Percentiles rank a stretch among this genome's conserved stretches.
phyloP scores from a whole-genome alignment of 2,329 filamentous ascomycete species.

The Diaporthe velutina region DNA sequence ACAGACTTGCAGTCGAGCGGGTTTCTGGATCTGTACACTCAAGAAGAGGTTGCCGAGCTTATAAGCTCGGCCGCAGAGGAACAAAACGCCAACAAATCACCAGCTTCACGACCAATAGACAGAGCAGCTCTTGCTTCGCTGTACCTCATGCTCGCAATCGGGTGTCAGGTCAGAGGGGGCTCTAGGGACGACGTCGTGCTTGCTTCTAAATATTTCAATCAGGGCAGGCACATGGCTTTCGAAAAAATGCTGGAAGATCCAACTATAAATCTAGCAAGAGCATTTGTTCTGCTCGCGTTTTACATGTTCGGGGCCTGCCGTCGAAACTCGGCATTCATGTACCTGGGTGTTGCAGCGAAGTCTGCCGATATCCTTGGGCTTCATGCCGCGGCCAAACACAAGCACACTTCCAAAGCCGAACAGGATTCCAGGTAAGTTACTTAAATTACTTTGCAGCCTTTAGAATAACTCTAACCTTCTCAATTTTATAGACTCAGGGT shows the following conservation, averaged over 20 bases:
- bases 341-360: conserved; percentile 69
- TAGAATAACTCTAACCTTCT: neutral
- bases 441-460: neutral
- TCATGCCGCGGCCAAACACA: conserved; percentile 55
- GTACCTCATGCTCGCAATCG: conserved; percentile 43
- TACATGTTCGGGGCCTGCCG: conserved; percentile 71
- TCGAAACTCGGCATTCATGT: conserved; percentile 73
- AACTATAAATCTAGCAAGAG: conserved; percentile 63
- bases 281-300: conserved; percentile 69
- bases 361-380: conserved; percentile 70
- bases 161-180: conserved; percentile 41
- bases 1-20: conserved; percentile 26
- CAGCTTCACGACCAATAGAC: neutral
- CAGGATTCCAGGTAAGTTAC: conserved; percentile 9
- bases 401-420: conserved; percentile 31
- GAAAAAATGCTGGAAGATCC: conserved; percentile 66
- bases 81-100: neutral
- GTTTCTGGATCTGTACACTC: conserved; percentile 32
- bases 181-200: conserved; percentile 35
- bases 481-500: conserved; percentile 23
- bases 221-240: conserved; percentile 54
- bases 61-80: conserved; percentile 3
- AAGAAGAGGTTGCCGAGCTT: conserved; percentile 26
- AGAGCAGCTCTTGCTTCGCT: conserved; percentile 19
- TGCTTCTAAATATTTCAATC: conserved; percentile 40